These are phyloP conservation scores for Mortierella antarctica DNA, from an alignment of 192 early-diverging fungal genomes.

Conservation along the genomic window DNA sequence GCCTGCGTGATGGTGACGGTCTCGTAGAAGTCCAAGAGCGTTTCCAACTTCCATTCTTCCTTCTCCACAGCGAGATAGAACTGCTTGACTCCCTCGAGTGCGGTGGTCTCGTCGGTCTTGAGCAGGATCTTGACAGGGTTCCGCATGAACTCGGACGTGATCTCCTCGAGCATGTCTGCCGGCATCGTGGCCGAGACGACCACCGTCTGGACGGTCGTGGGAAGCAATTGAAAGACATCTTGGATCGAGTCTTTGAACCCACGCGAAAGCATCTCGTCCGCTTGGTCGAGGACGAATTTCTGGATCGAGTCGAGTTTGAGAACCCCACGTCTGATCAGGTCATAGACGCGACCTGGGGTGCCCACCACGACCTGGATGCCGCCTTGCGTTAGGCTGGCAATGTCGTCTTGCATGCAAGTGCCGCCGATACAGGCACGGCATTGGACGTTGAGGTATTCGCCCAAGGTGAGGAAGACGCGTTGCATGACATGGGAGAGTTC, in stretches of 20 bases:
- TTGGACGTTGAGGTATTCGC: conserved; percentile 92
- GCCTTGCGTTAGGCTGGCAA: conserved; percentile 77
- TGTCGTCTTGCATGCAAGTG: conserved; percentile 89
- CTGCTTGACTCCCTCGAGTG: conserved; percentile 90
- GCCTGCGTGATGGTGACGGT: conserved; percentile 97
- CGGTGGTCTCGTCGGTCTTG: conserved; percentile 92
- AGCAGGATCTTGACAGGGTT: conserved; percentile 97
- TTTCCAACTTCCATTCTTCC: conserved; percentile 99
- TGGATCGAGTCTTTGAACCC: conserved; percentile 98
- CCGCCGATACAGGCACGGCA: conserved; percentile 98
- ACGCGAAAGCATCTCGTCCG: conserved; percentile 96
- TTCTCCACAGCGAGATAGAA: conserved; percentile 97
- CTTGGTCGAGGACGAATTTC: conserved; percentile 97
- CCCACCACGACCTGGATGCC: conserved; percentile 91
- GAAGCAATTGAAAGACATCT: conserved; percentile 90
- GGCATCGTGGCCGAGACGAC: conserved; percentile 97
- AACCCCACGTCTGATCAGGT: conserved; percentile 93
- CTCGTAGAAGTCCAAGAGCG: conserved; percentile 96
- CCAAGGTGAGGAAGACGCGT: conserved; percentile 90
- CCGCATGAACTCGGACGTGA: conserved; percentile 94
- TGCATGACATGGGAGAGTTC: conserved; percentile 96
- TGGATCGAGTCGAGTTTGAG: conserved; percentile 86
- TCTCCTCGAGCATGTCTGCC: conserved; percentile 81
- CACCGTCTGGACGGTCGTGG: conserved; percentile 88
- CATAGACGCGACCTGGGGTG: conserved; percentile 96